Evolutionary conservation across 768 basidiomycete genomes (phyloP).

Genomic region (Suillus sp.): DNA sequence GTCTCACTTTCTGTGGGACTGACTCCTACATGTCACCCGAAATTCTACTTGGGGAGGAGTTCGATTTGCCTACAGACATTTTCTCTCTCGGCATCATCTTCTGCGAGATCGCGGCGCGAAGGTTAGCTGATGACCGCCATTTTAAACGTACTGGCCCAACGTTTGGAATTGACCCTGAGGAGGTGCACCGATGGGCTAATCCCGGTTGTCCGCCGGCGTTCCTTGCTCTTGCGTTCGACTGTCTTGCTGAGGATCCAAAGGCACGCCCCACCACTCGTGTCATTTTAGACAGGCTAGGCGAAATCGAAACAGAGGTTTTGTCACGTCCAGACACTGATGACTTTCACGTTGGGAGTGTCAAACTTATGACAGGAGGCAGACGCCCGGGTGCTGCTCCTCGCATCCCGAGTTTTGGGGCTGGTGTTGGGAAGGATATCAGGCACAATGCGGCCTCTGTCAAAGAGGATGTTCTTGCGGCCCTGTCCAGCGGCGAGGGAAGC

Average conservation of each 20-base stretch:
- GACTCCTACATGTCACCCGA: constrained; percentile 98
- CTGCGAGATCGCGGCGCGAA: constrained; percentile 85
- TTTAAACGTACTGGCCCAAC: constrained; percentile 78
- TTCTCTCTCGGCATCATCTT: constrained; percentile 94
- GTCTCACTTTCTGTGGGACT: constrained; percentile 86
- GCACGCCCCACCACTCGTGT: constrained; percentile 74
- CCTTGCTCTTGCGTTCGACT: constrained; percentile 76
- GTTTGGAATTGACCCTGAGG: constrained; percentile 76
- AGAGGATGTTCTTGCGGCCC: constrained; percentile 36
- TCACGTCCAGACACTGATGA: constrained; percentile 66
- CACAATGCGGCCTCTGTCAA: constrained; percentile 32
- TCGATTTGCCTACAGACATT: constrained; percentile 92
- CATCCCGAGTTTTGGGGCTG: constrained; percentile 86
- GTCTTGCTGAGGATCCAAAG: constrained; percentile 64
- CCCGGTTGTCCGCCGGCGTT: constrained; percentile 80
- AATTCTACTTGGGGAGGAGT: constrained; percentile 88
- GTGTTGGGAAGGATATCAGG: constrained; percentile 62
- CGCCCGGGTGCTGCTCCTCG: constrained; percentile 62
- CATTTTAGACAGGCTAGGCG: constrained; percentile 76
- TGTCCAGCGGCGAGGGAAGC: constrained; percentile 54
- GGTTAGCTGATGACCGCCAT: constrained; percentile 79
- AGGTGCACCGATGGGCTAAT: constrained; percentile 68
- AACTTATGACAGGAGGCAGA: constrained; percentile 72
- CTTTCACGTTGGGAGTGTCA: constrained; percentile 82
- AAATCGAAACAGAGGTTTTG: constrained; percentile 85